Evolutionary conservation across 2,329 filamentous ascomycete species (phyloP).

Genomic region (Fusarium anguioides): DNA sequence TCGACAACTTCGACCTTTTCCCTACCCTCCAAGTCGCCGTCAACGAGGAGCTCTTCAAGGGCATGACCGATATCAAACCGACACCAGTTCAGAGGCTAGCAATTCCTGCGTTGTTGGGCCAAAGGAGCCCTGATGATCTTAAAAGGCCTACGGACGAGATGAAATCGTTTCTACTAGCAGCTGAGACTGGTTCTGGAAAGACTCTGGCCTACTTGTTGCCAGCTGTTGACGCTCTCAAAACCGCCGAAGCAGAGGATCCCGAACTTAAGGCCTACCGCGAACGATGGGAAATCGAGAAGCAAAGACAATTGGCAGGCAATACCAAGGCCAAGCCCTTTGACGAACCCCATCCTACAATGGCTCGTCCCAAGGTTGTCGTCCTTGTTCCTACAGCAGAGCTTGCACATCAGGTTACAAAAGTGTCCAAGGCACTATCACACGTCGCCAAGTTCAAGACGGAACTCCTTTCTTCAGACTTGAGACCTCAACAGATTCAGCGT

Average conservation of each 20-base stretch:
- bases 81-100: constrained; percentile 92
- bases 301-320: constrained; percentile 63
- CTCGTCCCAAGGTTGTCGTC: constrained; percentile 84
- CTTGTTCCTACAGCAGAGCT: constrained; percentile 93
- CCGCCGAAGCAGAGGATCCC: constrained; percentile 71
- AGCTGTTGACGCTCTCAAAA: constrained; percentile 85
- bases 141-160: constrained; percentile 55
- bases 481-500: constrained; percentile 82
- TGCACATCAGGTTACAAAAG: constrained; percentile 83
- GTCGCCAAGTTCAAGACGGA: constrained; percentile 87
- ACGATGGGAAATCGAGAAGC: constrained; percentile 65
- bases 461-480: constrained; percentile 81
- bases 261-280: constrained; percentile 68
- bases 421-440: constrained; percentile 87
- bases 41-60: constrained; percentile 76
- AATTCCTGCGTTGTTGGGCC: constrained; percentile 81
- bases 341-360: constrained; percentile 77
- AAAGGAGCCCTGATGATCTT: constrained; percentile 51
- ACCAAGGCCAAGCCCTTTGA: constrained; percentile 73
- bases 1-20: constrained; percentile 83
- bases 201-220: constrained; percentile 93
- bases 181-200: constrained; percentile 97
- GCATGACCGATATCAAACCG: constrained; percentile 79
- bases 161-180: constrained; percentile 79
- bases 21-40: constrained; percentile 78